phyloP scores from a whole-genome alignment of 2,329 filamentous ascomycete genomes.

The Hymenoscyphus linearis region DNA sequence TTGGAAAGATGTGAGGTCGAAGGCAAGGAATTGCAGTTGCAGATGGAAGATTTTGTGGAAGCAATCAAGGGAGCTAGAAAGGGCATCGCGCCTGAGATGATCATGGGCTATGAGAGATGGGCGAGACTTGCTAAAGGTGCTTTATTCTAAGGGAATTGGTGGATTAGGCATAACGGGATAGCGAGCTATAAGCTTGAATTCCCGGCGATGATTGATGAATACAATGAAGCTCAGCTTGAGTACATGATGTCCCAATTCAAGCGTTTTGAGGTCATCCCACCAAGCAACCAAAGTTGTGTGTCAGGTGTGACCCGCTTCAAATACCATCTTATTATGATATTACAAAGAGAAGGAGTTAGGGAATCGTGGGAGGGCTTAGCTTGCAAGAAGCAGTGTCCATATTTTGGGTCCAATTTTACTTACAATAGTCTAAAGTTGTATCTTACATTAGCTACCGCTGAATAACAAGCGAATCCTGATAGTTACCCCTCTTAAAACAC shows the following conservation, averaged over 20 bases:
- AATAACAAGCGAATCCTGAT: background rate
- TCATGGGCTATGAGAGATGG: constrained; percentile 55
- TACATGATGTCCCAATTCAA: no score
- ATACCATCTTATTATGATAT: no score
- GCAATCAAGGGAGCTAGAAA: constrained; percentile 45
- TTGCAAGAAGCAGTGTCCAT: no score
- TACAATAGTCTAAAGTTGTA: no score
- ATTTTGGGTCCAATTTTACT: no score
- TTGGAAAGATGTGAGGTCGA: constrained; percentile 45
- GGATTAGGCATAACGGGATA: background rate
- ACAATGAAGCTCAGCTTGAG: background rate
- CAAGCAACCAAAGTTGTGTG: no score
- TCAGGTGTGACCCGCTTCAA: no score
- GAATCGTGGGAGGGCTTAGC: no score
- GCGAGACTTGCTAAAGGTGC: constrained; percentile 27
- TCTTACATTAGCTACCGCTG: no score
- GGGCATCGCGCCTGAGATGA: constrained; percentile 55
- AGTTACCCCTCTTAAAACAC: background rate
- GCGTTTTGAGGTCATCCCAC: no score
- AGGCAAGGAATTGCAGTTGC: constrained; percentile 35
- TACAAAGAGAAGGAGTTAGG: no score
- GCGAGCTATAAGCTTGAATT: background rate
- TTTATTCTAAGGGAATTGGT: constrained; percentile 1
- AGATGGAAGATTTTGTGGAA: constrained; percentile 40
- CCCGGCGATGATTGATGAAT: background rate